These are phyloP conservation scores for Amaranthus tricolor DNA, from an alignment of 179 eudicot genomes.

Conservation along the genomic window DNA sequence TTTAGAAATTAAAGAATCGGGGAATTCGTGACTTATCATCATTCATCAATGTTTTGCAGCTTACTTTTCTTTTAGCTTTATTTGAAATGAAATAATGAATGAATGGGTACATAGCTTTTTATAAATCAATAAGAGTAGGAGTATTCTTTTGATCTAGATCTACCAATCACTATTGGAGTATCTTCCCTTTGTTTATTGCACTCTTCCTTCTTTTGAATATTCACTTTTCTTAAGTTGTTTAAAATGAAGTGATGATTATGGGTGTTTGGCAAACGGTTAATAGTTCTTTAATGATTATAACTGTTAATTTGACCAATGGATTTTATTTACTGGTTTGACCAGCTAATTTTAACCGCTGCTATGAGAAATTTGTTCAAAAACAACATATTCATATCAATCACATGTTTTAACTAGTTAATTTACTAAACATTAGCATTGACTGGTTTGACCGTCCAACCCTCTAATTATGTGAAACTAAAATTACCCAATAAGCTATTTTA, in stretches of 20 bases:
- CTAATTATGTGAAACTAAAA: too few relatives aligned
- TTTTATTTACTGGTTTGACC: too few relatives aligned
- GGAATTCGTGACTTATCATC: not conserved
- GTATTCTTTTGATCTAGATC: constrained; percentile 26
- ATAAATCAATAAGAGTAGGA: not conserved
- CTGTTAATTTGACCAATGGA: too few relatives aligned
- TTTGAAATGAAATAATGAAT: not conserved
- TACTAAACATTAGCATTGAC: too few relatives aligned
- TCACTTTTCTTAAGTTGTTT: not conserved
- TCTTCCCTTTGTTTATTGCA: not conserved
- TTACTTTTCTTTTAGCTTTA: constrained; percentile 12
- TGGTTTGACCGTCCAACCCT: too few relatives aligned
- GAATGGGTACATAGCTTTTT: constrained; percentile 7
- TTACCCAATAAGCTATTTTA: too few relatives aligned
- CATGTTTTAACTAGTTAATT: too few relatives aligned
- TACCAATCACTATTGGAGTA: constrained; percentile 12
- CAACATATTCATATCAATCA: too few relatives aligned
- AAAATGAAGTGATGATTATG: not conserved
- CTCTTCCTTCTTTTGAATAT: not conserved
- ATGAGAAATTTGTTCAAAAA: too few relatives aligned
- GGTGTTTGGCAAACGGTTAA: too few relatives aligned
- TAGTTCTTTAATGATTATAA: too few relatives aligned
- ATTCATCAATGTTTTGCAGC: not conserved
- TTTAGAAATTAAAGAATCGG: not conserved
- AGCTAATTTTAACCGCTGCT: too few relatives aligned